Base-by-base conservation (phyloP, 441 rosid species). In the Rhodomyrtus psidioides region DNA sequence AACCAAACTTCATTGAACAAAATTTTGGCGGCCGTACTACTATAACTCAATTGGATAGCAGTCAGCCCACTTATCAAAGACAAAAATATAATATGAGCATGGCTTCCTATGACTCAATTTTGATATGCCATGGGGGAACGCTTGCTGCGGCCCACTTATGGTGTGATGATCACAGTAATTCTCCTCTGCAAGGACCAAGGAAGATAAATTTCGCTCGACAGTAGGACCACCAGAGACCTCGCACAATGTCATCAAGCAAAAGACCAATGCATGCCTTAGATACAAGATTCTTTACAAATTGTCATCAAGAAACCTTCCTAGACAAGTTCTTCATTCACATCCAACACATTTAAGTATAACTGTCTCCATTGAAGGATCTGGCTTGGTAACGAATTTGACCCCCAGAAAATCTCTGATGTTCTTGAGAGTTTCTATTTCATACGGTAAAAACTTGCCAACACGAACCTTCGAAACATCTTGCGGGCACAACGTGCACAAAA, bases 331-430 rank as follows among this genome's bases (percentile, higher is more conserved):
- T 88, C 90, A 94, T 85, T 62, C 99, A 27, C 93, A 90, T 53
- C 98, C 99, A 81, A 92, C 86, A 83, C 99, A 94, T 88, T 87
- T 92, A 65, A 96, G 96, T 42, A 92, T 86, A 46, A 95, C 96
- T 10, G 99, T 96, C 88, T 92, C 92, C 5, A 98, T 93, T 1
- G 90, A 82, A 28, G 96, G 94, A 85, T 95, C 99, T 54, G 97
- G 95, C 89, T 85, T 91, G 46, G 96, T 92, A 49, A 28, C 90
- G 89, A 97, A 96, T 30, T 75, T 88, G 70, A 94, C 92, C 39
- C 92, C 95, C 56, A 97, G n/a, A n/a, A n/a, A n/a, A n/a, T n/a
- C n/a, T n/a, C n/a, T n/a, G n/a, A n/a, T n/a, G n/a, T n/a, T n/a
- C n/a, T n/a, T n/a, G n/a, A n/a, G n/a, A n/a, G n/a, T n/a, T n/a